Conservation (phyloP, 345 rosid species). For the Pelargonium nanum region DNA sequence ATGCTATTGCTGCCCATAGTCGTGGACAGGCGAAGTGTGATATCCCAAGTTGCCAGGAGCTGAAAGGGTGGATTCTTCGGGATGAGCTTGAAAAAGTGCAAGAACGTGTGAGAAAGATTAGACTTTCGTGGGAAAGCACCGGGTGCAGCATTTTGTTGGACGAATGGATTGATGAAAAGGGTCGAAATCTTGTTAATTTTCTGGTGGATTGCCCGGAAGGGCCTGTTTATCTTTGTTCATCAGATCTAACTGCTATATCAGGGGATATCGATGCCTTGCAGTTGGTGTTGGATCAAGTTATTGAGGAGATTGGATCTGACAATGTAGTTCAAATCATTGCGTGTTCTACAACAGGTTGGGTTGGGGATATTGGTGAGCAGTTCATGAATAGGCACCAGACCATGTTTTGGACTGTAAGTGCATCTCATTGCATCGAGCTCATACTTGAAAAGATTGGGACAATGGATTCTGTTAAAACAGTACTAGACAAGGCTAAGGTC, state of each 20-base stretch:
- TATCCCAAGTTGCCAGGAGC: conserved; percentile 5
- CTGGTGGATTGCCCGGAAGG: conserved; percentile 45
- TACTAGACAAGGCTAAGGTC: conserved; percentile 30
- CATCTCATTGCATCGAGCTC: conserved; percentile 49
- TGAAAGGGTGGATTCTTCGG: conserved; percentile 15
- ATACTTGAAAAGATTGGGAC: conserved; percentile 33
- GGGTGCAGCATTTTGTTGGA: conserved; percentile 66
- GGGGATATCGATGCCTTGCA: conserved; percentile 19
- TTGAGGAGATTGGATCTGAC: conserved; percentile 36
- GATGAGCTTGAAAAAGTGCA: conserved; percentile 26
- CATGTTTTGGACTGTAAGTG: conserved; percentile 47
- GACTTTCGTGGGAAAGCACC: conserved; percentile 40
- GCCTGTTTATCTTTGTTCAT: conserved; percentile 37
- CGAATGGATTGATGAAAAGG: conserved; percentile 45
- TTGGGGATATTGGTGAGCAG: conserved; percentile 29
- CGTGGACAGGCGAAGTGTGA: conserved; percentile 1
- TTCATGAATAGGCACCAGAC: conserved; percentile 22
- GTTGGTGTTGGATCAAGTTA: conserved; percentile 26
- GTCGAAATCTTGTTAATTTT: conserved; percentile 38
- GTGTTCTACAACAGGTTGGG: conserved; percentile 40
- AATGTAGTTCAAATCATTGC: conserved; percentile 48
- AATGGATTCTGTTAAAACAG: conserved; percentile 14
- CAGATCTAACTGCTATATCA: conserved; percentile 24
- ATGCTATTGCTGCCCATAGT: neutral
- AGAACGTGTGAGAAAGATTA: conserved; percentile 26